Conservation (phyloP, 1,284 basidiomycete genomes). For the Ganoderma boninense region DNA sequence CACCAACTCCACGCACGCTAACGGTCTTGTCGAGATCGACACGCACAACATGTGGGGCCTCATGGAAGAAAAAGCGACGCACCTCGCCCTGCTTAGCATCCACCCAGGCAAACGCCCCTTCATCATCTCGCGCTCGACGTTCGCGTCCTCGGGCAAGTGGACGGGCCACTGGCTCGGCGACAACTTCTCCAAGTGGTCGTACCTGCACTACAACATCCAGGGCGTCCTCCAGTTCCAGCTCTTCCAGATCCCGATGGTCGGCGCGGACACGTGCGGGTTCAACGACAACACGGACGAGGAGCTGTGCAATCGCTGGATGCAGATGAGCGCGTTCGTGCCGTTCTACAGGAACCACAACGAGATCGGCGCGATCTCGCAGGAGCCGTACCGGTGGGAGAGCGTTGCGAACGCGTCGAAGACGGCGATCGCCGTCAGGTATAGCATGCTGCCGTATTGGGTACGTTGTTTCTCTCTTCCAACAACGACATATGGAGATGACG, state of each 20-base stretch:
- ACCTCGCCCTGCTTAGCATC: conserved; percentile 59
- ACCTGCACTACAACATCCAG: conserved; percentile 66
- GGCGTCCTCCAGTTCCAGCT: conserved; percentile 83
- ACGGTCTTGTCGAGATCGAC: conserved; percentile 64
- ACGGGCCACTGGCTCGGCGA: conserved; percentile 61
- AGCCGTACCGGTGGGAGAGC: conserved; percentile 80
- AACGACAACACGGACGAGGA: conserved; percentile 75
- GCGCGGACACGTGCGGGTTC: conserved; percentile 67
- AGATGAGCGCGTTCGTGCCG: conserved; percentile 76
- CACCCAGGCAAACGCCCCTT: conserved; percentile 68
- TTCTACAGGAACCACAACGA: conserved; percentile 79
- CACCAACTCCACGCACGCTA: conserved; percentile 67
- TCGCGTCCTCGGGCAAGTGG: conserved; percentile 72
- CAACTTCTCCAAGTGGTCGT: conserved; percentile 75
- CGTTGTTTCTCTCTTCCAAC: conserved; percentile 50
- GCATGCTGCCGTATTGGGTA: conserved; percentile 80
- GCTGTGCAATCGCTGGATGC: conserved; percentile 86
- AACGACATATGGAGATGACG: no score
- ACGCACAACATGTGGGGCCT: conserved; percentile 72
- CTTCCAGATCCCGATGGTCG: conserved; percentile 81
- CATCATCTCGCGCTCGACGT: conserved; percentile 71
- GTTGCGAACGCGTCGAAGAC: conserved; percentile 75
- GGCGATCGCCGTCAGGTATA: conserved; percentile 76
- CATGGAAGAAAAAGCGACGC: conserved; percentile 70
- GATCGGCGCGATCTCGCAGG: conserved; percentile 68